phyloP scores from a whole-genome alignment of 768 basidiomycete species.

The Amanita pseudoporphyria region DNA sequence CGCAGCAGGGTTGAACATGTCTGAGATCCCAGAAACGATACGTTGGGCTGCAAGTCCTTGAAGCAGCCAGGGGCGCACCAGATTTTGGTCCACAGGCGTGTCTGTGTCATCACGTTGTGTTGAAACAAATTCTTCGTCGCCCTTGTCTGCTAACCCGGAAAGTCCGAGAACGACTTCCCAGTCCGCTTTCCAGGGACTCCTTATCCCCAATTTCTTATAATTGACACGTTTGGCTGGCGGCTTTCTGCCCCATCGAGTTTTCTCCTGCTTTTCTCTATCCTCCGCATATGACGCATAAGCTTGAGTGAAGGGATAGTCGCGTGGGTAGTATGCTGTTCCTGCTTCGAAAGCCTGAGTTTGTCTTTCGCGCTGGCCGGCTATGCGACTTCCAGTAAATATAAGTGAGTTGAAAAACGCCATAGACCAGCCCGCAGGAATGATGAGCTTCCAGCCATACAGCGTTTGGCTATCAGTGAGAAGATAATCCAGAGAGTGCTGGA shows the following conservation, averaged over 20 bases:
- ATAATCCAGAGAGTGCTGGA: constrained; percentile 63
- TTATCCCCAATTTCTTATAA: constrained; percentile 51
- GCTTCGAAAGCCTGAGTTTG: constrained; percentile 78
- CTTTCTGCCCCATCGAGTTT: constrained; percentile 60
- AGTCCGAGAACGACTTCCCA: constrained; percentile 68
- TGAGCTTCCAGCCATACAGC: constrained; percentile 81
- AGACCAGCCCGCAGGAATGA: constrained; percentile 82
- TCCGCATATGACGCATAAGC: constrained; percentile 44
- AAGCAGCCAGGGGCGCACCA: constrained; percentile 56
- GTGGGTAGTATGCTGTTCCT: constrained; percentile 66
- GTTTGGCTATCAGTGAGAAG: constrained; percentile 24
- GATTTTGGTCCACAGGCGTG: constrained; percentile 9
- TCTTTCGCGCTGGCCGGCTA: constrained; percentile 80
- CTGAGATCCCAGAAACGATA: constrained; percentile 33
- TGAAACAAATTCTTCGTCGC: constrained; percentile 30
- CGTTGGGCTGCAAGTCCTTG: constrained; percentile 40
- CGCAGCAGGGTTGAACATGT: constrained; percentile 29
- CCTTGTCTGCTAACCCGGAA: constrained; percentile 3
- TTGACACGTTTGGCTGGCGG: constrained; percentile 85
- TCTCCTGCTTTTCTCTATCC: constrained; percentile 42
- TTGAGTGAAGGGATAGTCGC: constrained; percentile 58
- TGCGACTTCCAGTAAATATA: constrained; percentile 70
- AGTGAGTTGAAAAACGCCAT: constrained; percentile 87
- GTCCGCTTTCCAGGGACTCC: constrained; percentile 68
- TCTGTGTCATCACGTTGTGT: constrained; percentile 47